A percentile compares a stretch with the other conserved stretches of the same genome.
Conservation (phyloP, 768 basidiomycete genomes). For the Leccinum barrowsii region DNA sequence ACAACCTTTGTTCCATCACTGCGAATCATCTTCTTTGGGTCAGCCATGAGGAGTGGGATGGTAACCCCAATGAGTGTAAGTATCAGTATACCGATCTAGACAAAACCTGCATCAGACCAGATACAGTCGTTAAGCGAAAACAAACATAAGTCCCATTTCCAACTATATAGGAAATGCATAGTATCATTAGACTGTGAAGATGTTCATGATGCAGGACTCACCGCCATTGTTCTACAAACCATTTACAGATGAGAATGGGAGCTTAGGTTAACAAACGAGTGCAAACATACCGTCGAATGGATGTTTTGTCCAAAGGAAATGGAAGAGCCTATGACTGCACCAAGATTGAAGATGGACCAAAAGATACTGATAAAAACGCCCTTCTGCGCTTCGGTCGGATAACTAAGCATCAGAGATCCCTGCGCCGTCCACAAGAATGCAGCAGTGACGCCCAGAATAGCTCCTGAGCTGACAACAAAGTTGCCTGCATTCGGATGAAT, state of each 20-base stretch:
- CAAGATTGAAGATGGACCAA: constrained; percentile 85
- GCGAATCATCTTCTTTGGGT: constrained; percentile 69
- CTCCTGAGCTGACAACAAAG: constrained; percentile 73
- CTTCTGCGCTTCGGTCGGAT: constrained; percentile 77
- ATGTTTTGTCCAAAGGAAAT: constrained; percentile 74
- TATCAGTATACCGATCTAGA: constrained; percentile 69
- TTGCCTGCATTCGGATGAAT: constrained; percentile 57
- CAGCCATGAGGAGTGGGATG: constrained; percentile 67
- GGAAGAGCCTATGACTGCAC: constrained; percentile 73
- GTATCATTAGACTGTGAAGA: constrained; percentile 1
- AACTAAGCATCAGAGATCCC: constrained; percentile 80
- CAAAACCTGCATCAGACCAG: background rate
- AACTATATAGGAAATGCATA: constrained; percentile 36
- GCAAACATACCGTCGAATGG: constrained; percentile 22
- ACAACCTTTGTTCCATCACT: constrained; percentile 70
- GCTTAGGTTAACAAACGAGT: background rate
- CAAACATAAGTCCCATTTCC: constrained; percentile 73
- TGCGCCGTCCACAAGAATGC: constrained; percentile 79
- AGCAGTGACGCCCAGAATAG: constrained; percentile 69
- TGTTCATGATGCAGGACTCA: constrained; percentile 12
- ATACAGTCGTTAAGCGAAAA: background rate
- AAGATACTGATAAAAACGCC: constrained; percentile 75
- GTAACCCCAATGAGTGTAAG: constrained; percentile 66
- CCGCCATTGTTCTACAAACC: constrained; percentile 27
- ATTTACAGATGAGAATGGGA: background rate